A percentile compares a stretch with the other conserved stretches of the same genome.
phyloP scores from a whole-genome alignment of 805 yeast genomes.

The Scheffersomyces stipitis region DNA sequence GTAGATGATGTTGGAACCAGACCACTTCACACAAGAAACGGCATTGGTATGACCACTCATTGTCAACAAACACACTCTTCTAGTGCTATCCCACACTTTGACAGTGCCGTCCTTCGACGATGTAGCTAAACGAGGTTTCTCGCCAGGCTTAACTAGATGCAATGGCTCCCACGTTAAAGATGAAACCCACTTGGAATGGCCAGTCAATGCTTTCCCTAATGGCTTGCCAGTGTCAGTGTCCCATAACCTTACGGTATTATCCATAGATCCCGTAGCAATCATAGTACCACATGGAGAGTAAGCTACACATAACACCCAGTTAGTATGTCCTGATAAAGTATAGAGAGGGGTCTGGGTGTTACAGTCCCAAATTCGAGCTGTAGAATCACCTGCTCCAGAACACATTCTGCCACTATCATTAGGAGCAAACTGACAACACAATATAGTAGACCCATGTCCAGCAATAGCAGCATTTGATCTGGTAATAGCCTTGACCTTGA shows the following conservation, averaged over 20 bases:
- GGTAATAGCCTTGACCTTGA: constrained; percentile 88
- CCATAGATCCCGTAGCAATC: constrained; percentile 97
- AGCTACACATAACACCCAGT: constrained; percentile 90
- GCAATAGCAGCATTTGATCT: constrained; percentile 89
- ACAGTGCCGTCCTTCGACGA: constrained; percentile 91
- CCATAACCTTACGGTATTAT: constrained; percentile 86
- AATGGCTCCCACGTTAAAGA: constrained; percentile 93
- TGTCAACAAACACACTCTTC: constrained; percentile 64
- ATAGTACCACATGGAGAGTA: constrained; percentile 92
- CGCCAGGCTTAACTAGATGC: constrained; percentile 70
- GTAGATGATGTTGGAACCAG: constrained; percentile 82
- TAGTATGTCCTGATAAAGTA: constrained; percentile 79
- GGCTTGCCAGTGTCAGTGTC: constrained; percentile 72
- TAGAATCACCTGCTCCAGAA: constrained; percentile 94
- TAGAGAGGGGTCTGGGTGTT: constrained; percentile 88
- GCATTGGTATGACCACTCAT: constrained; percentile 86
- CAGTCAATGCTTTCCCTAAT: constrained; percentile 69
- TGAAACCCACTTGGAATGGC: constrained; percentile 89
- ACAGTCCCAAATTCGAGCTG: constrained; percentile 97
- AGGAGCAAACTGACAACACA: constrained; percentile 94
- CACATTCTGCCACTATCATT: constrained; percentile 80
- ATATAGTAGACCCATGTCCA: constrained; percentile 92
- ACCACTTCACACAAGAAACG: constrained; percentile 97
- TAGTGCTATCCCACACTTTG: constrained; percentile 82
- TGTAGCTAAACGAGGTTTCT: constrained; percentile 70